A percentile compares a stretch with the other conserved stretches of the same genome.
phyloP scores from a whole-genome alignment of 108 stramenopile species.

The Fistulifera solaris region DNA sequence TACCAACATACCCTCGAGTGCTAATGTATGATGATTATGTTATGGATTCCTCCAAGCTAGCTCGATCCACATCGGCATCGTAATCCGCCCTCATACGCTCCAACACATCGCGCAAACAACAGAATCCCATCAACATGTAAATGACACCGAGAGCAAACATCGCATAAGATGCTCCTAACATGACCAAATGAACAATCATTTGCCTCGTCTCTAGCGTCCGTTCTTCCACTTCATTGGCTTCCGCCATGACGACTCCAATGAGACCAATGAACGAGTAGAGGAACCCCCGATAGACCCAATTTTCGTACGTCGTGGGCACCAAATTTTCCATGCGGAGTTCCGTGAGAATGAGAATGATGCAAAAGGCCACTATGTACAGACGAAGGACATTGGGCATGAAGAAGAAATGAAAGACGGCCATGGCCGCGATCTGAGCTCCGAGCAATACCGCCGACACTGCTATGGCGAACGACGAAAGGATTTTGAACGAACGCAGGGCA shows the following conservation, averaged over 20 bases:
- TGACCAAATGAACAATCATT: constrained; percentile 26
- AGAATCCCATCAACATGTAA: constrained; percentile 52
- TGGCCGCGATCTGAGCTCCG: not conserved
- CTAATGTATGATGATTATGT: too few species aligned
- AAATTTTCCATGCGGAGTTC: not conserved
- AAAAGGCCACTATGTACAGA: not conserved
- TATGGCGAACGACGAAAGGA: not conserved
- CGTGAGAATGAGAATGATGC: constrained; percentile 2
- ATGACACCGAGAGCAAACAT: constrained; percentile 40
- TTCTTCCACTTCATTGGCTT: constrained; percentile 37
- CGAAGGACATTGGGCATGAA: not conserved
- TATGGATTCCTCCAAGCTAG: too few species aligned
- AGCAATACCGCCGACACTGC: not conserved
- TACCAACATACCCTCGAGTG: too few species aligned
- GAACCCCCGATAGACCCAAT: constrained; percentile 36
- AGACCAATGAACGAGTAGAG: constrained; percentile 69
- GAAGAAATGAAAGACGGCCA: not conserved
- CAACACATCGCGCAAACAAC: constrained; percentile 47
- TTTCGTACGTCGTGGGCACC: not conserved
- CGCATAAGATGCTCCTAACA: constrained; percentile 34
- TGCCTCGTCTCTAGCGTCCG: constrained; percentile 13
- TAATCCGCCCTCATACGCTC: constrained; percentile 35
- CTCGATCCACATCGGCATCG: not conserved
- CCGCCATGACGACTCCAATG: constrained; percentile 54
- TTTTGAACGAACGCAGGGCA: too few species aligned